Evolutionary conservation across 2,329 filamentous ascomycete genomes (phyloP).

Genomic region (Fusarium humuli): DNA sequence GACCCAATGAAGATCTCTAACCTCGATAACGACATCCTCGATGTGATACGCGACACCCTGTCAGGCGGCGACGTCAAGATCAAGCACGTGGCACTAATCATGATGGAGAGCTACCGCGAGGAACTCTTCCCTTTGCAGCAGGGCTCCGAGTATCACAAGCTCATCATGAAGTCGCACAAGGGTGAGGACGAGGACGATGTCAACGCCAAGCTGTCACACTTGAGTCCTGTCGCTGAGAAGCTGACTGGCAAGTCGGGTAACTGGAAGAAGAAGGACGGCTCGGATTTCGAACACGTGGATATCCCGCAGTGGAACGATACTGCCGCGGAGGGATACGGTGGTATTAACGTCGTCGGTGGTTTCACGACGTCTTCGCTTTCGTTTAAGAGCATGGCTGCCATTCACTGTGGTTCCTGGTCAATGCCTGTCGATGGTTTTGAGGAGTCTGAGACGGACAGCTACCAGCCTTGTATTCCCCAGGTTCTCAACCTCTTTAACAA

Average conservation of each 20-base stretch:
- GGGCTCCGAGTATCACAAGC: conserved; percentile 53
- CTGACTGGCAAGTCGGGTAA: conserved; percentile 38
- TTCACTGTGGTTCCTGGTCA: conserved; percentile 57
- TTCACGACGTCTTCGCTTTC: conserved; percentile 58
- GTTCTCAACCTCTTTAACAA: conserved; percentile 50
- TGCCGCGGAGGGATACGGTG: conserved; percentile 48
- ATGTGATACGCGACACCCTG: conserved; percentile 44
- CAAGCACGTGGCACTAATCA: conserved; percentile 59
- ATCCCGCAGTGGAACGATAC: conserved; percentile 46
- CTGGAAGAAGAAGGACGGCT: conserved; percentile 41
- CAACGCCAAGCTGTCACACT: conserved; percentile 39
- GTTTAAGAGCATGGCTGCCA: conserved; percentile 57
- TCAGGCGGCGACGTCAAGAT: conserved; percentile 51
- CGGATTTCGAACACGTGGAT: conserved; percentile 43
- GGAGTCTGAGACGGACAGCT: conserved; percentile 56
- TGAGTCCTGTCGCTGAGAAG: conserved; percentile 39
- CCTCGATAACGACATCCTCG: conserved; percentile 49
- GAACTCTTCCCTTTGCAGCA: conserved; percentile 60
- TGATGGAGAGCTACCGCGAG: conserved; percentile 59
- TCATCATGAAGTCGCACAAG: conserved; percentile 49
- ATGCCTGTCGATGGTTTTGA: conserved; percentile 55
- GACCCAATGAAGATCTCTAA: conserved; percentile 59
- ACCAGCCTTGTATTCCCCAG: conserved; percentile 59
- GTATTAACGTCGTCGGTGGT: conserved; percentile 56
- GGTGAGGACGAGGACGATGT: conserved; percentile 43